phyloP scores from a whole-genome alignment of 2,329 filamentous ascomycete species.

The Herpotrichia juniperi region DNA sequence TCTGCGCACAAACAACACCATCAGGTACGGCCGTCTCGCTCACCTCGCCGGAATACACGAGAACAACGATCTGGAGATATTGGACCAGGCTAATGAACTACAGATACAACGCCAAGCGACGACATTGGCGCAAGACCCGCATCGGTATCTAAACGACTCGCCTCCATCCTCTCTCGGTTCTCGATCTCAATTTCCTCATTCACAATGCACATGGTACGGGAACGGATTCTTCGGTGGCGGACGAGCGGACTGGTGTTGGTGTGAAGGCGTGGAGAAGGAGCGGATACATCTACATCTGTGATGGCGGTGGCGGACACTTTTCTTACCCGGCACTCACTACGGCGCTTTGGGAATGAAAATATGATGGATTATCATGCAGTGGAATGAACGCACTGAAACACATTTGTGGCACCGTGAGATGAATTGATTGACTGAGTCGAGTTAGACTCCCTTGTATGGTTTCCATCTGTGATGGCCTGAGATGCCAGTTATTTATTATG shows the following conservation, averaged over 20 bases:
- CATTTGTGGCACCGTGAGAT: conserved; percentile 34
- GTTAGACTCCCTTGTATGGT: no score
- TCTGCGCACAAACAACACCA: conserved; percentile 97
- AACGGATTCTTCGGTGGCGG: conserved; percentile 37
- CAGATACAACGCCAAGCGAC: conserved; percentile 99
- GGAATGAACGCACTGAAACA: conserved; percentile 31
- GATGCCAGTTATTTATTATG: no score
- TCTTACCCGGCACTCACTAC: conserved; percentile 38
- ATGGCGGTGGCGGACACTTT: conserved; percentile 32
- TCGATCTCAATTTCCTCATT: conserved; percentile 32
- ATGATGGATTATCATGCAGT: conserved; percentile 44
- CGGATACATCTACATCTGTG: conserved; percentile 22
- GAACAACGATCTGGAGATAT: background rate
- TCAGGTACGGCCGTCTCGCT: conserved; percentile 75
- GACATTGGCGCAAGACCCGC: conserved; percentile 99
- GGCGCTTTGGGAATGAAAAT: conserved; percentile 46
- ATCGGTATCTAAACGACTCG: conserved; percentile 89
- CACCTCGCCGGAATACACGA: background rate
- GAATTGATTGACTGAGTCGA: background rate
- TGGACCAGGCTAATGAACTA: conserved; percentile 12
- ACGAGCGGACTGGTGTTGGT: conserved; percentile 21
- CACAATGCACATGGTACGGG: conserved; percentile 35
- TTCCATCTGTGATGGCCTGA: no score
- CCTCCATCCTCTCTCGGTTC: conserved; percentile 45
- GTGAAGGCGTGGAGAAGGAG: conserved; percentile 26